Base-by-base conservation (phyloP, 371 early-diverging fungal species). In the Mucor velutinosus region DNA sequence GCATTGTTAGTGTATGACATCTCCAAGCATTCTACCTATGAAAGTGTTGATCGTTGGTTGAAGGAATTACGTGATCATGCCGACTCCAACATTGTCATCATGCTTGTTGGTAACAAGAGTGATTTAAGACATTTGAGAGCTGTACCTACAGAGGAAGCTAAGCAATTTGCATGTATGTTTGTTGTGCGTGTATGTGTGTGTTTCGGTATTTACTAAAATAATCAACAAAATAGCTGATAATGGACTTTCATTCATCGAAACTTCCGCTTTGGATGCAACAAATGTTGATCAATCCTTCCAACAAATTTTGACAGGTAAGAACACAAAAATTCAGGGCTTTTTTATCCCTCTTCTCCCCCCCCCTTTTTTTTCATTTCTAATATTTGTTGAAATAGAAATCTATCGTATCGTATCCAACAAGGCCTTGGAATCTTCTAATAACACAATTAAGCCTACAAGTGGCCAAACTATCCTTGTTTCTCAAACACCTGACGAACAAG, bases 21-120 rank as follows among this genome's bases (percentile, higher is more conserved):
- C 74, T 92, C 99, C 59, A 94, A 97, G 80, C 94, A 96, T 73
- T 79, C 83, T 23, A 95, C 97, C 21, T 96, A 96, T 74, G 95
- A 96, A 76, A 96, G 94, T 78, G 96, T 95, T 32, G 90, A 87
- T 55, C 92, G 97, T 58, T 99, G 99, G 99, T 87, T 99, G 60
- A 96, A 95, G 79, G 99, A 99, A 79, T 88, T 99, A 51, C 94
- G 97, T 72, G 97, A 99, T 74, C 96, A 99, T 75, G 99, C 99
- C 41, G 97, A 97, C 74, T 88, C 88, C 73, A 96, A 97, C 84
- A 99, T 99, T 85, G 96, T 96, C 30, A 96, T 99, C 60, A 96
- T 99, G 95, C 86, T 99, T 53, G 97, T 99, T 47, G 99, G 99
- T 65, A 99, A 99, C 89, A 99, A 99, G 93, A 94, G 93, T 76